Conservation (phyloP, 768 basidiomycete genomes). For the Termitomyces sp. region DNA sequence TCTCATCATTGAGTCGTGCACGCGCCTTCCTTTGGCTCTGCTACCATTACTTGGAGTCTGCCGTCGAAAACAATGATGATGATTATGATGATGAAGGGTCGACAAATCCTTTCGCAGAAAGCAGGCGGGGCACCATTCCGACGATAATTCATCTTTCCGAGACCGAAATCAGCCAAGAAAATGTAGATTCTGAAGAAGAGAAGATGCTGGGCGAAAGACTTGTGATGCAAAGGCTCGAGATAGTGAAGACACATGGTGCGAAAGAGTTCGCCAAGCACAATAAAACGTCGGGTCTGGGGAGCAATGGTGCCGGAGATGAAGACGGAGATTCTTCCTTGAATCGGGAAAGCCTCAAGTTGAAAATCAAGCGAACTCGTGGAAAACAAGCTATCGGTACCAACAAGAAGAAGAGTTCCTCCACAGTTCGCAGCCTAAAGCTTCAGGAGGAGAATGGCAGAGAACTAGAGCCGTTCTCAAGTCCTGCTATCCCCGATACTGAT, state of each 20-base stretch:
- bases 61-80: conserved; percentile 27
- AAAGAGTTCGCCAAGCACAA: conserved; percentile 22
- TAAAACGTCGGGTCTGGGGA: conserved; percentile 14
- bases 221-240: conserved; percentile 33
- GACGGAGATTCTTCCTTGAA: conserved; percentile 15
- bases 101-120: conserved; percentile 62
- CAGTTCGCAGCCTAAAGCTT: conserved; percentile 16
- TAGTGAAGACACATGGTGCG: conserved; percentile 29
- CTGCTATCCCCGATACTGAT: conserved; percentile 9
- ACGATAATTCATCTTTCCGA: conserved; percentile 34
- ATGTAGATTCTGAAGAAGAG: conserved; percentile 44
- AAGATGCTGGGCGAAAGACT: conserved; percentile 34
- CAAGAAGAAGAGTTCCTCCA: conserved; percentile 25
- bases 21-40: conserved; percentile 83
- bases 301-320: conserved; percentile 17
- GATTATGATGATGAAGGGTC: conserved; percentile 35
- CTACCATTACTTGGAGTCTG: conserved; percentile 69
- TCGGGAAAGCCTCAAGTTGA: conserved; percentile 23
- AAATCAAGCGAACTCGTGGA: conserved; percentile 21
- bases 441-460: conserved; percentile 20
- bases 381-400: conserved; percentile 13
- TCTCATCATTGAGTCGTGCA: conserved; percentile 74
- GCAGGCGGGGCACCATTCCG: conserved; percentile 32
- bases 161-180: conserved; percentile 38
- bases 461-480: conserved; percentile 5